Evolutionary conservation across 1,284 basidiomycete genomes (phyloP), one percentile per base, ranked within the genome.

Genomic region (Trametes versicolor): DNA sequence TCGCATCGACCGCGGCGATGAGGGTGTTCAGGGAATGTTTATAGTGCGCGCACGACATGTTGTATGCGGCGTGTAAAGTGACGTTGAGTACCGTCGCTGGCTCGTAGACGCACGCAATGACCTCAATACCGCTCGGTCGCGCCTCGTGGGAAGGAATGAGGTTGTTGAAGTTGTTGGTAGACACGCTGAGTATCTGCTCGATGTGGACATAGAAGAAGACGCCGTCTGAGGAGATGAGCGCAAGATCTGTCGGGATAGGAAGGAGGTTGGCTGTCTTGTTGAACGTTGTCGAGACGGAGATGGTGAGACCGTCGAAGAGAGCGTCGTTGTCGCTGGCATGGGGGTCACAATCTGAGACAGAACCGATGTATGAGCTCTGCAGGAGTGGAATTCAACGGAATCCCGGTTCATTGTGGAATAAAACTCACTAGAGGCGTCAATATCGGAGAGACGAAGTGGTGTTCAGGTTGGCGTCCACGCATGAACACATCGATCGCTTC

Each of bases 31-130:
- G 83, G 19, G 83, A 75, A 10, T 88, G 89, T 13, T 83, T 83
- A 75, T 88, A 90, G 67, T 88, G 86, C 32, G 83, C 81, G 73
- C 85, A 88, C 15, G 87, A 83, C 70, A 88, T 80, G 63, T 85
- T 82, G 74, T 91, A 90, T 60, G 88, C 74, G 4, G 82, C 73
- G 71, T 90, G 89, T 17, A 91, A 76, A 51, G 91, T 77, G 67
- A 91, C 80, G 68, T 91, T 91, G 64, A 91, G 77, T 17, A 86
- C 76, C 0, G 76, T 8, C 4, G 87, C 85, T 34, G 83, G 71
- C 66, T 88, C 87, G 9, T 81, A 75, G 39, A 88, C 74, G 32
- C 81, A 71, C 34, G 88, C 65, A 9, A 87, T 79, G 21, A 80
- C 72, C 10, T 41, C 2, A 12, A 25, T 19, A 10, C 1, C 1